phyloP scores from a whole-genome alignment of 2,329 filamentous ascomycete genomes.

The Cryoendolithus antarcticus region DNA sequence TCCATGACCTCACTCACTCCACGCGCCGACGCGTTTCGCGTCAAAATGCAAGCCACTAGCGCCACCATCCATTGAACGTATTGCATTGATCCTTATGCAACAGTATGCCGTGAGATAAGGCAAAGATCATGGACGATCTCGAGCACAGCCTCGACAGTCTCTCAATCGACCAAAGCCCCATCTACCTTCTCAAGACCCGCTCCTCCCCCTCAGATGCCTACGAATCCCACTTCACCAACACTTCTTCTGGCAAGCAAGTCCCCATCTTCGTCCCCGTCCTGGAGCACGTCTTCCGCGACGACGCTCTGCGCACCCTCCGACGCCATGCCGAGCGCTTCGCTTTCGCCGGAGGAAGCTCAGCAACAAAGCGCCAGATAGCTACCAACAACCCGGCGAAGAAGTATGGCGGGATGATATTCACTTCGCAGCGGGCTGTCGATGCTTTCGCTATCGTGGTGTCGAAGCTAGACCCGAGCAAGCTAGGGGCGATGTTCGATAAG shows the following conservation, averaged over 20 bases:
- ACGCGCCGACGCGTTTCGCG: too few relatives aligned
- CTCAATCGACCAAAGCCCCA: conserved; percentile 31
- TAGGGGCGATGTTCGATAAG: conserved; percentile 28
- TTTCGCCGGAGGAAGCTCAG: conserved; percentile 22
- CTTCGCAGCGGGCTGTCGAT: conserved; percentile 72
- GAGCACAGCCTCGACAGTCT: conserved; percentile 13
- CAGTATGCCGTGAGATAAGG: too few relatives aligned
- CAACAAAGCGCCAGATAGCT: conserved; percentile 16
- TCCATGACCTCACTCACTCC: too few relatives aligned
- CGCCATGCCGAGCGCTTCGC: conserved; percentile 36
- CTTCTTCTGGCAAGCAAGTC: conserved; percentile 38
- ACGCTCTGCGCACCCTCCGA: conserved; percentile 43
- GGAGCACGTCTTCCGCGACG: conserved; percentile 54
- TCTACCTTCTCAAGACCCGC: conserved; percentile 67
- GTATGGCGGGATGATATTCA: conserved; percentile 71
- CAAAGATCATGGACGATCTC: conserved; percentile 16
- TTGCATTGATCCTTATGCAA: too few relatives aligned
- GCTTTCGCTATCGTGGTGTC: conserved; percentile 55
- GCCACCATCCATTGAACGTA: too few relatives aligned
- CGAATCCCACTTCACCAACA: conserved; percentile 49
- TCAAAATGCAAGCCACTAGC: too few relatives aligned
- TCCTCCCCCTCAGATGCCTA: conserved; percentile 62
- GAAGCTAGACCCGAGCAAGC: conserved; percentile 29
- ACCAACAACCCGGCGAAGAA: conserved; percentile 24
- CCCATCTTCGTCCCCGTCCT: conserved; percentile 67